Evolutionary conservation across 768 basidiomycete species (phyloP).

Genomic region (Tulasnella sp.): DNA sequence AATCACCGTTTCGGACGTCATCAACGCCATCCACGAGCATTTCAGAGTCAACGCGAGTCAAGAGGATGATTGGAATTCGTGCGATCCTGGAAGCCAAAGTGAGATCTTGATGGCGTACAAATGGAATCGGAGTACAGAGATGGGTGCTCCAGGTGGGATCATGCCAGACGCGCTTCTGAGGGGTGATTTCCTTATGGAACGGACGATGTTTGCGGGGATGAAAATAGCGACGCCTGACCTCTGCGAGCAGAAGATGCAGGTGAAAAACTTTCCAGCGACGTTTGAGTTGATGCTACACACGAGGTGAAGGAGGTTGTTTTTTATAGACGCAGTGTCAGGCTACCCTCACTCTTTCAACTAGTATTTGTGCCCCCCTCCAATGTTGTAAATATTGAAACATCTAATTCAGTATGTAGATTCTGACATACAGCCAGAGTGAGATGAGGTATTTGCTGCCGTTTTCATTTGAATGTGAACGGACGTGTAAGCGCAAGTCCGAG

Average conservation of each 20-base stretch:
- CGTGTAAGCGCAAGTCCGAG: no score
- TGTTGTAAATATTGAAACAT: no score
- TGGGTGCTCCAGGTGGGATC: constrained; percentile 15
- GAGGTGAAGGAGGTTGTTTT: neutral
- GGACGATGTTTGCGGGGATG: constrained; percentile 17
- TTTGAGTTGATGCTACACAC: constrained; percentile 14
- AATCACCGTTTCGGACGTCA: constrained; percentile 15
- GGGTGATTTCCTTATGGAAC: constrained; percentile 15
- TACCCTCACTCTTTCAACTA: no score
- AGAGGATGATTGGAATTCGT: constrained; percentile 7
- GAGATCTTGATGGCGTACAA: constrained; percentile 16
- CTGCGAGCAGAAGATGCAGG: constrained; percentile 12
- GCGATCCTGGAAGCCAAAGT: constrained; percentile 9
- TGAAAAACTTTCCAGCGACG: constrained; percentile 8
- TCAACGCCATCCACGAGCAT: constrained; percentile 13
- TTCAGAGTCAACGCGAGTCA: constrained; percentile 13
- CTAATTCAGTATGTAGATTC: no score
- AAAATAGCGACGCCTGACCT: constrained; percentile 15
- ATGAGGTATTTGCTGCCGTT: no score
- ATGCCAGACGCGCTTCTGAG: constrained; percentile 10
- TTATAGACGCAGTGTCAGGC: no score
- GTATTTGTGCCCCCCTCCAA: no score
- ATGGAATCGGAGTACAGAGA: constrained; percentile 17
- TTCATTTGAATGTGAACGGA: no score
- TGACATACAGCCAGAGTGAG: no score